Conservation (phyloP, 306 rosid genomes). For the Lathyrus sativus region DNA sequence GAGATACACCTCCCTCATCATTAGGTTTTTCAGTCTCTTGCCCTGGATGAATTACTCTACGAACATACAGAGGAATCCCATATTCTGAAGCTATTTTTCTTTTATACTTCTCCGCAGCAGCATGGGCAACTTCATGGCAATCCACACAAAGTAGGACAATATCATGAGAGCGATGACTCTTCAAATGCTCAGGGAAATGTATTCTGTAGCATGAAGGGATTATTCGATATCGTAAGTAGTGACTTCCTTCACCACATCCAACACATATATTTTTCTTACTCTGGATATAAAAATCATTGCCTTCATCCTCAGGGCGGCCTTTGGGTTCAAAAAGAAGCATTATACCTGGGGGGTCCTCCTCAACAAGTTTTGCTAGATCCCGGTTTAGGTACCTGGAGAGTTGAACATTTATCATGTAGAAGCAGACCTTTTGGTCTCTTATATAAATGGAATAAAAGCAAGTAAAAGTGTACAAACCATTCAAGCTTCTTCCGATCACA, state of each 20-base stretch:
- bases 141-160: slow-evolving; percentile 96
- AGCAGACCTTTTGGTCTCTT: slow-evolving; percentile 29
- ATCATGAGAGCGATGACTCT: slow-evolving; percentile 98
- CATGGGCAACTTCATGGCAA: slow-evolving; percentile 97
- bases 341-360: slow-evolving; percentile 83
- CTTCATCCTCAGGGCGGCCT: slow-evolving; percentile 99
- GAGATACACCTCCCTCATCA: slow-evolving; percentile 85
- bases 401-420: slow-evolving; percentile 36
- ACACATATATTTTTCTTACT: slow-evolving; percentile 95
- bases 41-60: slow-evolving; percentile 62
- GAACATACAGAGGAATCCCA: slow-evolving; percentile 91
- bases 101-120: slow-evolving; percentile 93
- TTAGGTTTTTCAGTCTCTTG: slow-evolving; percentile 40
- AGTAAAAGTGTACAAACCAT: slow-evolving; percentile 66
- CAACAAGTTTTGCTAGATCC: slow-evolving; percentile 78
- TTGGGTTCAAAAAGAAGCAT: slow-evolving; percentile 97
- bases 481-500: slow-evolving; percentile 90
- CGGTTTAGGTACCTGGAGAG: slow-evolving; percentile 75
- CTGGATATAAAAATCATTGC: slow-evolving; percentile 86
- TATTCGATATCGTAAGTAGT: slow-evolving; percentile 88
- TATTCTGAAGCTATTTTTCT: slow-evolving; percentile 76
- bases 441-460: slow-evolving; percentile 7
- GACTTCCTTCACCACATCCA: slow-evolving; percentile 93
- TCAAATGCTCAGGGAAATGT: slow-evolving; percentile 95
- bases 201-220: slow-evolving; percentile 96